These are phyloP conservation scores for Ophiosphaerella korrae DNA, from an alignment of 2,329 filamentous ascomycete species.

Conservation along the genomic window DNA sequence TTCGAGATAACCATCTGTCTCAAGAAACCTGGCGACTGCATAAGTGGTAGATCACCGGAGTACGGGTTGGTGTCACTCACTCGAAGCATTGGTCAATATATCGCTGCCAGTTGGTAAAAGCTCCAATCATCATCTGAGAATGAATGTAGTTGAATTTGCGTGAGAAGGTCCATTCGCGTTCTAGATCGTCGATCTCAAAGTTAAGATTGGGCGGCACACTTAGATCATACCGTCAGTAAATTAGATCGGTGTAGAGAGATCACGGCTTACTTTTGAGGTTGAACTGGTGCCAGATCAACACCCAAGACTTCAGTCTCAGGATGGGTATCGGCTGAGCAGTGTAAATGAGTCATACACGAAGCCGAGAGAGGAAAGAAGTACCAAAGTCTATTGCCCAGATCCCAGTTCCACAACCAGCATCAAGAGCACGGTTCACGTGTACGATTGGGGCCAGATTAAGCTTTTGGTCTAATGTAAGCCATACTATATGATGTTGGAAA, in stretches of 20 bases:
- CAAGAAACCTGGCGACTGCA: conserved; percentile 37
- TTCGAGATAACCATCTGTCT: conserved; percentile 36
- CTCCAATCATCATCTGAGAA: conserved; percentile 47
- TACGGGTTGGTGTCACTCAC: conserved; percentile 17
- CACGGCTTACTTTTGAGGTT: conserved; percentile 14
- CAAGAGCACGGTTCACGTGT: conserved; percentile 39
- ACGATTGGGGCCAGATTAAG: conserved; percentile 47
- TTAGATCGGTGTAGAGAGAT: not conserved
- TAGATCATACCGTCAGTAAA: not conserved
- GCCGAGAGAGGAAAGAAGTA: conserved; percentile 6
- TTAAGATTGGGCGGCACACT: conserved; percentile 47
- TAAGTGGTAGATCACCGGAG: no score
- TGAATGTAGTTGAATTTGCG: conserved; percentile 47
- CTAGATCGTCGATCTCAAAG: conserved; percentile 51
- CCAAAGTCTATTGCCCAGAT: conserved; percentile 51
- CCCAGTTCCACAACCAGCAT: conserved; percentile 46
- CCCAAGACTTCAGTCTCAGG: conserved; percentile 17
- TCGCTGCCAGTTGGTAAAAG: conserved; percentile 46
- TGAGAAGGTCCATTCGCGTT: conserved; percentile 42
- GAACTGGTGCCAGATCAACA: conserved; percentile 19
- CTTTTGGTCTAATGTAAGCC: conserved; percentile 42
- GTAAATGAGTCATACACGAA: not conserved
- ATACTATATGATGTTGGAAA: conserved; percentile 45
- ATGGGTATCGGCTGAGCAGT: conserved; percentile 13
- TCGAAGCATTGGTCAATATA: conserved; percentile 34